These are phyloP conservation scores for Chlamydomonas sp. DNA, from an alignment of 139 green algal genomes.

Conservation along the genomic window DNA sequence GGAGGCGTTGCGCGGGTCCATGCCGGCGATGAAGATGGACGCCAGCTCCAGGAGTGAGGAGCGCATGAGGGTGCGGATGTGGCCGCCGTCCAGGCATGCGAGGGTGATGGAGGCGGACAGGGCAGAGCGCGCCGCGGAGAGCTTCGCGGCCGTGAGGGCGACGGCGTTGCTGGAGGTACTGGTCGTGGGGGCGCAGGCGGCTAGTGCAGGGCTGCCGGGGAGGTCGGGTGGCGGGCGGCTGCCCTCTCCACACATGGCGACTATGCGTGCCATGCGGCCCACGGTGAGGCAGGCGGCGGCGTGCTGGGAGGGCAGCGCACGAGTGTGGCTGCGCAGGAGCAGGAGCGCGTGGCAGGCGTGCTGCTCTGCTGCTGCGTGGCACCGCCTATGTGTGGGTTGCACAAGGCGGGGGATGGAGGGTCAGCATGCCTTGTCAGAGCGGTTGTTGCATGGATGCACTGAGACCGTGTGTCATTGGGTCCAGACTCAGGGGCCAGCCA, in stretches of 20 bases:
- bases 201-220: neutral
- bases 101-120: slow-evolving; percentile 24
- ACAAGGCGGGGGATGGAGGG: too few relatives aligned
- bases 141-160: slow-evolving; percentile 15
- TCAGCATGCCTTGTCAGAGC: too few relatives aligned
- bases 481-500: too few relatives aligned
- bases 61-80: slow-evolving; percentile 35
- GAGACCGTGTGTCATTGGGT: too few relatives aligned
- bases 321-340: slow-evolving; percentile 47
- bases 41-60: slow-evolving; percentile 52
- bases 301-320: slow-evolving; percentile 42
- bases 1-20: slow-evolving; percentile 18
- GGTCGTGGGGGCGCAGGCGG: neutral
- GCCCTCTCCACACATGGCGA: slow-evolving; percentile 24
- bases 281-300: slow-evolving; percentile 32
- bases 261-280: slow-evolving; percentile 31
- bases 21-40: slow-evolving; percentile 11
- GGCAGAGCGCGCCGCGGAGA: neutral
- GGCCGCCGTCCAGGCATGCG: slow-evolving; percentile 37
- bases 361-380: slow-evolving; percentile 13
- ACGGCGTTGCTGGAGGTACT: neutral
- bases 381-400: neutral
- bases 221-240: neutral
- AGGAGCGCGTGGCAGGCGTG: slow-evolving; percentile 4
- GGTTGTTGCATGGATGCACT: too few relatives aligned